These are phyloP conservation scores for Speleostelium caveatum DNA, from an alignment of 78 protist genomes.

Conservation along the genomic window DNA sequence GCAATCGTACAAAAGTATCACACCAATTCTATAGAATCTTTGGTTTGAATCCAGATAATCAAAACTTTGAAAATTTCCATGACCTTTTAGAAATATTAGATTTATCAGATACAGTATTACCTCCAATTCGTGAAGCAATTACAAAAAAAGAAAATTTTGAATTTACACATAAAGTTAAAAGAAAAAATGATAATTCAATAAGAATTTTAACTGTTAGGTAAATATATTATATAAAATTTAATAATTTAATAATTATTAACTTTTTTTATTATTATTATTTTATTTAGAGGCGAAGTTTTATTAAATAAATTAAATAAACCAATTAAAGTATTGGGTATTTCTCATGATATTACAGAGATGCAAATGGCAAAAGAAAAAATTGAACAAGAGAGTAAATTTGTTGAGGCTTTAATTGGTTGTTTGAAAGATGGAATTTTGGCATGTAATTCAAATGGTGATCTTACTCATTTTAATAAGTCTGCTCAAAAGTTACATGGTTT, in stretches of 20 bases:
- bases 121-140: background rate
- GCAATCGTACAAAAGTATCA: slow-evolving; percentile 33
- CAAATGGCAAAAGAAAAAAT: slow-evolving; percentile 52
- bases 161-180: slow-evolving; percentile 24
- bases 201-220: slow-evolving; percentile 15
- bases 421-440: slow-evolving; percentile 58
- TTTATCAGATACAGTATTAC: slow-evolving; percentile 2
- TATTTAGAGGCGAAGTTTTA: slow-evolving; percentile 6
- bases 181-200: slow-evolving; percentile 12
- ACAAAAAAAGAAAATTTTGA: slow-evolving; percentile 13
- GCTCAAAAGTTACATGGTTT: slow-evolving; percentile 53
- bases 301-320: background rate
- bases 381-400: slow-evolving; percentile 58
- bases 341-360: slow-evolving; percentile 50
- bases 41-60: background rate
- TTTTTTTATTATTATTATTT: background rate
- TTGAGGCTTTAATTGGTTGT: slow-evolving; percentile 48
- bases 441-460: slow-evolving; percentile 43
- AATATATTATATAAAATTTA: background rate
- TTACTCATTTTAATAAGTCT: slow-evolving; percentile 49
- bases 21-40: slow-evolving; percentile 34
- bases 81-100: slow-evolving; percentile 16
- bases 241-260: background rate
- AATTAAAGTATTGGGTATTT: slow-evolving; percentile 33
- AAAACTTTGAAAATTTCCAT: background rate